Evolutionary conservation across 306 rosid genomes (phyloP).

Genomic region (Casuarina equisetifolia): DNA sequence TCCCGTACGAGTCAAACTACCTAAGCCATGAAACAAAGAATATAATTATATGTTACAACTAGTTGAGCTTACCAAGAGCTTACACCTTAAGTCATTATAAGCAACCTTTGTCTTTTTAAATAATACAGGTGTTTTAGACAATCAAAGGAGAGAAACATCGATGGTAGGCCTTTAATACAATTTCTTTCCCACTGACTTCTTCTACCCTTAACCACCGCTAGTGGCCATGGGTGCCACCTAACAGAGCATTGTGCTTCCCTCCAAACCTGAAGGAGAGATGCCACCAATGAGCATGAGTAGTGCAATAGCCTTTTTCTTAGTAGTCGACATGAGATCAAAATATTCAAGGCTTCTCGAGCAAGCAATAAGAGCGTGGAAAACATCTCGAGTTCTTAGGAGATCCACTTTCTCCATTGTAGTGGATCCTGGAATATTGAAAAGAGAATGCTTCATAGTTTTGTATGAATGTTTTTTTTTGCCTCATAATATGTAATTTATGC

Average conservation of each 20-base stretch:
- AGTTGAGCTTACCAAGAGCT: too few relatives aligned
- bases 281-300: not conserved
- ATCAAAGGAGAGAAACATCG: not conserved
- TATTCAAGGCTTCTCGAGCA: not conserved
- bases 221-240: not conserved
- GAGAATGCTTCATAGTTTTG: not conserved
- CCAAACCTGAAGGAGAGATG: not conserved
- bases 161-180: constrained; percentile 36
- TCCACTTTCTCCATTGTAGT: not conserved
- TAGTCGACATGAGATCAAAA: not conserved
- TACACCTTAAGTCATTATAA: too few relatives aligned
- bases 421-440: not conserved
- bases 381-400: not conserved
- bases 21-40: too few relatives aligned
- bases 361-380: not conserved
- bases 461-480: too few relatives aligned
- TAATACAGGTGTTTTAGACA: too few relatives aligned
- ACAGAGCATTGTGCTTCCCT: not conserved
- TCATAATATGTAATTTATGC: too few relatives aligned
- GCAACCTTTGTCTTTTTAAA: not conserved
- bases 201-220: constrained; percentile 11
- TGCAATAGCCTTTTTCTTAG: not conserved
- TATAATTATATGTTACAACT: too few relatives aligned
- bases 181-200: constrained; percentile 26
- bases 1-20: too few relatives aligned